A percentile compares a stretch with the other conserved stretches of the same genome.
These are phyloP conservation scores for Pythium vanterpoolii DNA, from an alignment of 352 stramenopile genomes.

Conservation along the genomic window DNA sequence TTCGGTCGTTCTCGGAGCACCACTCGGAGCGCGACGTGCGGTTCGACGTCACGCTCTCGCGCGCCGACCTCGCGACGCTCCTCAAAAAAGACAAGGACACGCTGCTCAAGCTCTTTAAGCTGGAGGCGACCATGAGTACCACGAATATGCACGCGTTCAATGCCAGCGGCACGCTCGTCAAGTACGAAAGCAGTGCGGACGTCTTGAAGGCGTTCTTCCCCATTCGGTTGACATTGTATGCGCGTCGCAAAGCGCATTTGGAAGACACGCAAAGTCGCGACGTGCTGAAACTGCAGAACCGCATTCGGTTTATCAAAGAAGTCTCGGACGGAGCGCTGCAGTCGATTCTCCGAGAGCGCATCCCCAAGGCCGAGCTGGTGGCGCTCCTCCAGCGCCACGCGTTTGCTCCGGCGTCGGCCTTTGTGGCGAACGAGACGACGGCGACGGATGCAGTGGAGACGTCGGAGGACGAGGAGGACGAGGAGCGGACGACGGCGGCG, in stretches of 20 bases:
- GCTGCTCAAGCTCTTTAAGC: constrained; percentile 92
- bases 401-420: constrained; percentile 50
- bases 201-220: constrained; percentile 94
- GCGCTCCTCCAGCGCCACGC: constrained; percentile 41
- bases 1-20: constrained; percentile 94
- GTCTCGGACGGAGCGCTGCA: constrained; percentile 93
- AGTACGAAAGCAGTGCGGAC: constrained; percentile 87
- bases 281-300: constrained; percentile 91
- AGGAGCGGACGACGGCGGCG: constrained; percentile 19
- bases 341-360: constrained; percentile 79
- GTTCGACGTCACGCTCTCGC: constrained; percentile 71
- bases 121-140: constrained; percentile 92
- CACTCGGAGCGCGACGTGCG: constrained; percentile 92
- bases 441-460: constrained; percentile 1
- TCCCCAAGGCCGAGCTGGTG: constrained; percentile 60
- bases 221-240: constrained; percentile 90
- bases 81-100: constrained; percentile 34
- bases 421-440: constrained; percentile 33
- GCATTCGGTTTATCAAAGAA: constrained; percentile 96
- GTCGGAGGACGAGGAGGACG: constrained; percentile 18
- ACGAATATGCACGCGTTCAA: constrained; percentile 99
- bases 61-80: constrained; percentile 81
- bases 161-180: constrained; percentile 84
- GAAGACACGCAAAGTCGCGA: constrained; percentile 82
- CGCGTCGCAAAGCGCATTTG: constrained; percentile 76